Base-by-base conservation (phyloP, 768 basidiomycete species). In the Termitomyces sp. region DNA sequence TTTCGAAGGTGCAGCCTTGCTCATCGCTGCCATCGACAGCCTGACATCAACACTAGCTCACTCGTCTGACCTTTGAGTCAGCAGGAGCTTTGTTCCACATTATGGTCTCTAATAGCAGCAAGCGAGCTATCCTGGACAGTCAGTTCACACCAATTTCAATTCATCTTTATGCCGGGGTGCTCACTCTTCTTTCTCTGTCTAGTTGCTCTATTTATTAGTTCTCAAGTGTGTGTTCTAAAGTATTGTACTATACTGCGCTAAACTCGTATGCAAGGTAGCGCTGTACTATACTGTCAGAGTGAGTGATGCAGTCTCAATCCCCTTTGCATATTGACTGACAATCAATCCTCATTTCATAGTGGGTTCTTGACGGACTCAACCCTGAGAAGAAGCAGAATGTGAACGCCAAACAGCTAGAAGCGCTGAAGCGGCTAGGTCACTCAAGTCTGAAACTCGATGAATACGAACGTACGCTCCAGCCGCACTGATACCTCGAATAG, bases 401-500 rank as follows among this genome's bases (percentile, higher is more conserved):
- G 16, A 85, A 87, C 65, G 79, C 84, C 56, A 92, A 90, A 69
- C 88, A 90, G 38, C 65, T 86, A 59, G 86, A 91, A 66, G 85
- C 88, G 12, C 67, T 92, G 62, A 85, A 89, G 66, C 85, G 83
- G 56, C 73, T 92, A 18, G 90, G 90, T 4, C 88, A 92, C 71
- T 82, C 76, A 44, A 81, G 85, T 53, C 78, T 97, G 5, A 84
- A 91, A 66, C 79, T 99, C 57, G 87, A 92, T 67, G 96, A 98
- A 74, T 92, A 98, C 70, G 96, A 99, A 78, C 77, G 92, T 93
- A 72, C 64, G 89, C 73, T 33, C 0, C 12, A 11, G 49, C 40
- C 35, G 45, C 16, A 44, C 7, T 28, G 12, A 55, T 42, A 54
- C 38, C 39, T 59, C 16, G 35, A 48, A 33, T n/a, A 39, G n/a